Base-by-base conservation (phyloP, 1,284 basidiomycete species). In the Trichosporon sp. region DNA sequence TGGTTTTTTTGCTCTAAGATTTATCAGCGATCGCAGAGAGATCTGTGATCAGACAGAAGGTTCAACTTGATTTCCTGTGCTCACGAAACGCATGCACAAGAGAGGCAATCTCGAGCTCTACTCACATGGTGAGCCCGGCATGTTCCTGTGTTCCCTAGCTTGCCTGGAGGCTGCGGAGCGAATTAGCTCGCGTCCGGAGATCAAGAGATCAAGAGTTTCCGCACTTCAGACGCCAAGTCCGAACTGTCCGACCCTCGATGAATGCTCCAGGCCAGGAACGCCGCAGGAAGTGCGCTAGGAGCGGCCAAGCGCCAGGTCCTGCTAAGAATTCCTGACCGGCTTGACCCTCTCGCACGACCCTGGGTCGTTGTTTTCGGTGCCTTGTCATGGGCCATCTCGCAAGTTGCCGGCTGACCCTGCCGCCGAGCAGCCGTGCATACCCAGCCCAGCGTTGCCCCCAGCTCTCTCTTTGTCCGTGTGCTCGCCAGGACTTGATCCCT, bases 351-450 rank as follows among this genome's bases (percentile, higher is more conserved):
- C 49, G 49, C 49, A 54, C 49, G 25, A 13, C 49, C 40, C 49
- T 54, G 16, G 25, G 49, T 54, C 11, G 25, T 29, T 21, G 25
- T 29, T 31, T 54, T 54, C 49, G 27, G 49, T 54, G 49, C 49
- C 49, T 29, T 16, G 27, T 54, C 25, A 54, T 54, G 49, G 49
- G 27, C 19, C 49, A 16, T 54, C 49, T 54, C 27, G 49, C 49
- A 29, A n/a, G 27, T 16, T 29, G 16, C 16, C 16, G 49, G 16
- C 16, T 7, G 27, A n/a, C 49, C 49, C 49, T 54, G 49, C 14
- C 49, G 49, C 49, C 49, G 25, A 31, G 49, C 25, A 54, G 49
- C 49, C 49, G 49, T 54, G 49, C 49, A 54, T 54, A 29, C 49
- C 49, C 49, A 54, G 49, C 49, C 49, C 9, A 37, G 36, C 36